A percentile compares a stretch with the other conserved stretches of the same genome.
Conservation (phyloP, 2,329 filamentous ascomycete species). For the Botrytis aclada region DNA sequence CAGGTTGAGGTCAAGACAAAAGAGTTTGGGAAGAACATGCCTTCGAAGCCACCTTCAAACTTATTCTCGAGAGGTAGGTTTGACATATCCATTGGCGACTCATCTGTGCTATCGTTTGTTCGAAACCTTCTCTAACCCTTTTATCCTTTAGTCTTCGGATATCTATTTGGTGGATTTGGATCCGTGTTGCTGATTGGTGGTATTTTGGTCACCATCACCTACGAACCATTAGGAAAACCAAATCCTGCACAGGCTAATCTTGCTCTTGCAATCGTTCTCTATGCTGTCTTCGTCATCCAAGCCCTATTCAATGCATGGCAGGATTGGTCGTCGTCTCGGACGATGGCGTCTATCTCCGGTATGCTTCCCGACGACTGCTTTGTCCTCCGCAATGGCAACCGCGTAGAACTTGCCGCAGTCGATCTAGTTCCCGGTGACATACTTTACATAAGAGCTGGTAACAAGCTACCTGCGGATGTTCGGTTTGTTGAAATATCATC, state of each 20-base stretch:
- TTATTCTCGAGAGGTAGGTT: conserved; percentile 45
- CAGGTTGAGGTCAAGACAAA: conserved; percentile 52
- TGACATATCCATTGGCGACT: neutral
- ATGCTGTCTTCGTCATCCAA: conserved; percentile 65
- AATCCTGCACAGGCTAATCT: conserved; percentile 62
- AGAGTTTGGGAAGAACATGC: conserved; percentile 64
- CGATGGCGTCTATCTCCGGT: conserved; percentile 74
- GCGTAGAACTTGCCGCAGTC: conserved; percentile 47
- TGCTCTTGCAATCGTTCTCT: conserved; percentile 68
- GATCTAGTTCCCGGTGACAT: conserved; percentile 71
- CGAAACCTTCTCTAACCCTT: neutral
- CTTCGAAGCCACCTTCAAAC: conserved; percentile 60
- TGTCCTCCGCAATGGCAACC: conserved; percentile 56
- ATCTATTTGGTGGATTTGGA: conserved; percentile 76
- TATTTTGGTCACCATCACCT: conserved; percentile 71
- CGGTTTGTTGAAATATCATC: conserved; percentile 65
- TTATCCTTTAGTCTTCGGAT: conserved; percentile 48
- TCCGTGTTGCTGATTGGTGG: conserved; percentile 64
- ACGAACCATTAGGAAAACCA: conserved; percentile 69
- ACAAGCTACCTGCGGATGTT: conserved; percentile 71
- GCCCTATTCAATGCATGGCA: conserved; percentile 67
- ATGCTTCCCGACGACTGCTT: conserved; percentile 72
- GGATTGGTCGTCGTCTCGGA: conserved; percentile 70
- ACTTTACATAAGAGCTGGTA: conserved; percentile 63
- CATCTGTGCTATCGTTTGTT: neutral